Evolutionary conservation across 2,329 filamentous ascomycete species (phyloP), one percentile per base, ranked within the genome.

Genomic region (Neofusicoccum parvum): DNA sequence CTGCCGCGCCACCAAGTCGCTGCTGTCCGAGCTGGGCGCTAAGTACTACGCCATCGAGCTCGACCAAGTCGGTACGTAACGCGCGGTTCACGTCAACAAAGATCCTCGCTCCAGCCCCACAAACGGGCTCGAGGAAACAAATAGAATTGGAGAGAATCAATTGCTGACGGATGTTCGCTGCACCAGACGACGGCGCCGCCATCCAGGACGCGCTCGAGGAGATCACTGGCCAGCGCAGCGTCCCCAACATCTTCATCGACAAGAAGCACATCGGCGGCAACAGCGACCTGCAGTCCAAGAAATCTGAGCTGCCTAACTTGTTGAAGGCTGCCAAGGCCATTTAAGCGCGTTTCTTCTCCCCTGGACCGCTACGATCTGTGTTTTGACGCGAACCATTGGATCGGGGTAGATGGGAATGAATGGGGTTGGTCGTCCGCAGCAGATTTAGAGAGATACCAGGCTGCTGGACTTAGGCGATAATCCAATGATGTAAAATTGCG

Each of bases 221-320:
- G 69, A 87, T 98, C 73, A 92, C 88, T 65, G 85, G 86, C 78
- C 95, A 99, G 85, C 85, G 88, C 74, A 94, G 92, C 73, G 95
- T 99, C 5, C 95, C 95, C 73, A 98, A 98, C 84, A 91, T 97
- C 82, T 98, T 91, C 85, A 98, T 99, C 80, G 82, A 82, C 72
- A 82, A 93, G 82, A 83, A 96, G 83, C 94, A 97, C 81, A 96
- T 99, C 78, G 95, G 95, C 69, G 95, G 95, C 71, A 98, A 98
- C 87, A 96, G 92, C 27, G 94, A 95, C 72, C 79, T 96, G 69
- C 90, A 94, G 81, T 84, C 81, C 62, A 87, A 85, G 80, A 87
- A 86, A 79, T 69, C 68, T 12, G 77, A 96, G 70, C 80, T 98
- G 63, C 85, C 88, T 70, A 73, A 74, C 37, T 79, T 95, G 71